Base-by-base conservation (phyloP, 225 moss, liverwort and hornwort genomes). In the Rhytidiadelphus loreus region DNA sequence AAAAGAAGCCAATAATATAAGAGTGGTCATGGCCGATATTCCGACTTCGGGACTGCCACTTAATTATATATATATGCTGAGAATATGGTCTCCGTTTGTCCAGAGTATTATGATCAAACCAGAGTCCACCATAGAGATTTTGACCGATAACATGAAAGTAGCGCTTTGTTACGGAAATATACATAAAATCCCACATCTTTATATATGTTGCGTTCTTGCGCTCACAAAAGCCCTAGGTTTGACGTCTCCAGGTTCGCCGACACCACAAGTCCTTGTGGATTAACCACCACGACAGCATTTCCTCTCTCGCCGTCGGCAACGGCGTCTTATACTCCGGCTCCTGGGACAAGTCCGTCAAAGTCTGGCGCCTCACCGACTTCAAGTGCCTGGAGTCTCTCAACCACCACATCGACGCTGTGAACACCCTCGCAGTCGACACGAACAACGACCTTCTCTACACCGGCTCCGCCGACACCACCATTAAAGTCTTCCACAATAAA, bases 331-430 rank as follows among this genome's bases (percentile, higher is more conserved):
- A 94, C 82, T 94, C 94, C 13, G 94, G 93, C 20, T 94, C 94
- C 13, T 94, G 93, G 94, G 94, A 94, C 88, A 94, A 93, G 44
- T 92, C 87, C 35, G 86, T 94, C 57, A 94, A 94, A 77, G 91
- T 94, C 8, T 94, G 94, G 94, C 90, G 94, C 28, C 90, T 94
- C 72, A 39, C 90, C 16, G 92, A 94, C 84, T 94, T 91, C 87
- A 90, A 90, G 86, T 94, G 94, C 80, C 57, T 89, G 81, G 92
- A 94, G 81, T 92, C 94, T 25, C 78, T 94, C 43, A 86, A 80
- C 30, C 89, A 89, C 37, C 94, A 94, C 84, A 91, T 91, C 78
- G 94, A 94, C 81, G 94, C 94, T 14, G 92, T 94, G 60, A 94
- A 91, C 77, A 79, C 94, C 30, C 88, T 94, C 33, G 90, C 86